Evolutionary conservation across 257 asterid genomes (phyloP).

Genomic region (Przewalskia tangutica): DNA sequence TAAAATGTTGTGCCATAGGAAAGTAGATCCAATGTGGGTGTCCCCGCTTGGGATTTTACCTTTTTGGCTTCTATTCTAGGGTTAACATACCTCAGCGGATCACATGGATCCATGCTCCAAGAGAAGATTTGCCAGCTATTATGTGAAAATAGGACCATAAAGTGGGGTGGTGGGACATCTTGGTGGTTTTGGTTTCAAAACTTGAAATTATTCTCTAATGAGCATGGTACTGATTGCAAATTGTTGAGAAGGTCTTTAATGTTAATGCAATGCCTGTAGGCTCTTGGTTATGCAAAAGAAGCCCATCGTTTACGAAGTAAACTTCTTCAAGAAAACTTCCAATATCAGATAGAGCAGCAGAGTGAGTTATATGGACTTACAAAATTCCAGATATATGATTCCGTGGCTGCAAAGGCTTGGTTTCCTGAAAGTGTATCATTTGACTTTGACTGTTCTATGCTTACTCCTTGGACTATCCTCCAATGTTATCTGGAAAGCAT

Average conservation of each 20-base stretch:
- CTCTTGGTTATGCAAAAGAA: slow-evolving; percentile 85
- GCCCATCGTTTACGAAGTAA: slow-evolving; percentile 65
- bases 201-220: not conserved
- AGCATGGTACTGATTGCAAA: not conserved
- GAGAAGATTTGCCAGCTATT: not conserved
- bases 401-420: slow-evolving; percentile 41
- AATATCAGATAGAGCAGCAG: slow-evolving; percentile 51
- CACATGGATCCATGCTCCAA: not conserved
- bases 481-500: slow-evolving; percentile 90
- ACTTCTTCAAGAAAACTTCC: slow-evolving; percentile 61
- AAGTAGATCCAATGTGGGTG: not conserved
- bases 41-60: not conserved
- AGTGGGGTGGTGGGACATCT: not conserved
- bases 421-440: slow-evolving; percentile 23
- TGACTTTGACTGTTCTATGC: slow-evolving; percentile 45
- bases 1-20: not conserved
- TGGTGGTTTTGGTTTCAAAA: not conserved
- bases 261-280: slow-evolving; percentile 26
- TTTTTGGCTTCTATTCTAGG: not conserved
- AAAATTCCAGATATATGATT: slow-evolving; percentile 41
- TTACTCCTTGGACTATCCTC: slow-evolving; percentile 92
- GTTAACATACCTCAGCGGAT: not conserved
- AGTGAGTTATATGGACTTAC: slow-evolving; percentile 34
- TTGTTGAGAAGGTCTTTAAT: not conserved
- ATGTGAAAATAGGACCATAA: not conserved